Percentiles rank a stretch among this genome's conserved stretches.
phyloP scores from a whole-genome alignment of 2,329 filamentous ascomycete genomes.

The Aspergillus awamori region DNA sequence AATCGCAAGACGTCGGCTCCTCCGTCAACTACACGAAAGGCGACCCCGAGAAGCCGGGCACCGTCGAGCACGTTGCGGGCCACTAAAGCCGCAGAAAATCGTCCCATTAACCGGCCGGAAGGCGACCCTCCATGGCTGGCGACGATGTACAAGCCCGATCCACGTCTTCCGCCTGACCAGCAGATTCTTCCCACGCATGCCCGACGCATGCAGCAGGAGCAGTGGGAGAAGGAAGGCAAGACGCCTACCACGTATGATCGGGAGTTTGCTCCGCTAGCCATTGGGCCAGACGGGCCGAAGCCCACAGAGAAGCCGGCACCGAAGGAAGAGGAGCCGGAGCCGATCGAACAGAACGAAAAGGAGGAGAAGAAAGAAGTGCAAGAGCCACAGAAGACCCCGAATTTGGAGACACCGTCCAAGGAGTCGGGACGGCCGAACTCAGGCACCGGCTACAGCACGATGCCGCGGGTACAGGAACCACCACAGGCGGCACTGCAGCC shows the following conservation, averaged over 20 bases:
- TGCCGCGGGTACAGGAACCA: constrained; percentile 50
- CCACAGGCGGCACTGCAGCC: constrained; percentile 39
- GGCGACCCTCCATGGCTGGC: constrained; percentile 96
- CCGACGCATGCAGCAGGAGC: constrained; percentile 85
- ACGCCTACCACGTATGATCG: constrained; percentile 84
- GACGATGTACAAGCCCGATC: constrained; percentile 93
- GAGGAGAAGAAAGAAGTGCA: constrained; percentile 11
- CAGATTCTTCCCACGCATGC: constrained; percentile 95
- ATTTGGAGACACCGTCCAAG: constrained; percentile 31
- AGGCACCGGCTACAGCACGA: constrained; percentile 53
- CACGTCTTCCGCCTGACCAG: constrained; percentile 88
- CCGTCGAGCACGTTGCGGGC: constrained; percentile 53
- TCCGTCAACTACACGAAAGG: constrained; percentile 42
- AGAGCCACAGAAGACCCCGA: constrained; percentile 18
- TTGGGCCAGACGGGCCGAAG: constrained; percentile 40
- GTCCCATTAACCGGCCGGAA: constrained; percentile 71
- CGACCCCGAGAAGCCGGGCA: constrained; percentile 41
- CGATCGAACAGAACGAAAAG: constrained; percentile 4
- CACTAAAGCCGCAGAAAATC: constrained; percentile 61
- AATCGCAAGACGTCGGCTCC: constrained; percentile 44
- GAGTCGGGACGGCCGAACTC: constrained; percentile 42
- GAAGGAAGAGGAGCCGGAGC: constrained; percentile 17
- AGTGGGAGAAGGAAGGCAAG: constrained; percentile 90
- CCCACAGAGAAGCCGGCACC: constrained; percentile 22
- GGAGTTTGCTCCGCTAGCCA: constrained; percentile 77